Evolutionary conservation across 179 eudicot species (phyloP), one percentile per base, ranked within the genome.

Genomic region (Dionaea muscipula): DNA sequence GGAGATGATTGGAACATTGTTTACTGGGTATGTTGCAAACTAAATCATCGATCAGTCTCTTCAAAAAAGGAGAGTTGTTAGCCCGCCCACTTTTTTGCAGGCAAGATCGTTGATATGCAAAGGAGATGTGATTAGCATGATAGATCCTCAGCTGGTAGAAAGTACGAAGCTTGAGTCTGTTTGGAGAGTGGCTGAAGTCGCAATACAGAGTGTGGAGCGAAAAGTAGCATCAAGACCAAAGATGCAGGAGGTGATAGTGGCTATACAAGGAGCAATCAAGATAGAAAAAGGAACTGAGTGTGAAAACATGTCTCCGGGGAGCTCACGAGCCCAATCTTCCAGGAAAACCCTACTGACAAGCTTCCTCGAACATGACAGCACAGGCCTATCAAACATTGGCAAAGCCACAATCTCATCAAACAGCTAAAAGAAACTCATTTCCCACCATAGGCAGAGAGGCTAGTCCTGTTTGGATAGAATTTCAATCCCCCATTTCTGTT

Each of bases 1-100:
- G 96, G 94, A n/a, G 51, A 67, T 18, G 96, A 88, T 13, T 88
- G 96, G 99, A 84, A 81, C 68, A 87, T 93, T 33, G 93, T 93
- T 60, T 93, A 84, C 70, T 93, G 99, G 99, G 99, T 93, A 88
- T 27, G 69, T 31, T 65, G 26, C 49, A 46, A 1, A 12, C 13
- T 26, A 25, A 13, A 15, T 49, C 53, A 25, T 26, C 52, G 2
- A 5, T 15, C 21, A n/a, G 21, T 13, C 51, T 20, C 16, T 9
- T 31, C 35, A 11, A 4, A 6, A 11, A 31, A 6, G 10, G 5
- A 31, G 5, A 11, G 35, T 31, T 11, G 8, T 1, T 31, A 4
- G 1, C 1, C 10, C 10, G 8, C 5, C 17, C 43, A 18, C 9
- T 43, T 18, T 19, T 43, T 27, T 62, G 40, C 55, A 91, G 98